Conservation (phyloP, 2,329 filamentous ascomycete species). For the Aschersonia sp. region DNA sequence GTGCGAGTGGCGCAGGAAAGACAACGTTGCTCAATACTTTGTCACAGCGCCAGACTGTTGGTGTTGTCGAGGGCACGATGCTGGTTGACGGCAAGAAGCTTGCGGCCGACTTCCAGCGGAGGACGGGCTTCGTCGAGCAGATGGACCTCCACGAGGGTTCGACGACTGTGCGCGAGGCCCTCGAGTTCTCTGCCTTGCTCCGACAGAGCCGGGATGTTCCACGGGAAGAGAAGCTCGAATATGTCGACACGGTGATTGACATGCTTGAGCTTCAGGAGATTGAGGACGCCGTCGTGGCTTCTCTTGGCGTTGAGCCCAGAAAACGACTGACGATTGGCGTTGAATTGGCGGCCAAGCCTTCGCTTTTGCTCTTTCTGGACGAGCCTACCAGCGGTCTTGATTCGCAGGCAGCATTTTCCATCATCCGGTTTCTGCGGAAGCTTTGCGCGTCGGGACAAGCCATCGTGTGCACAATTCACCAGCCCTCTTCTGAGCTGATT, state of each 20-base stretch:
- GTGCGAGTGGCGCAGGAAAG: constrained; percentile 4
- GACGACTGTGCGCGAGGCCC: constrained; percentile 48
- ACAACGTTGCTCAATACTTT: constrained; percentile 4
- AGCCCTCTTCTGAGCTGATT: constrained; percentile 38
- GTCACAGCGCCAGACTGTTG: constrained; percentile 2
- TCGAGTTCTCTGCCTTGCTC: constrained; percentile 50
- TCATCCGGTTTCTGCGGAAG: constrained; percentile 43
- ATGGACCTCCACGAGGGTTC: constrained; percentile 50
- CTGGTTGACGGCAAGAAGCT: constrained; percentile 57
- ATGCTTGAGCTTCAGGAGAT: constrained; percentile 50
- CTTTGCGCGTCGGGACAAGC: constrained; percentile 42
- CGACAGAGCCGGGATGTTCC: constrained; percentile 41
- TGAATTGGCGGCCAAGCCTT: constrained; percentile 38
- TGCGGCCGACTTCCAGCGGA: constrained; percentile 60
- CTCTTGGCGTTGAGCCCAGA: constrained; percentile 41
- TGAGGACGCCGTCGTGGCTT: constrained; percentile 43
- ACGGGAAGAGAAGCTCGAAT: constrained; percentile 46
- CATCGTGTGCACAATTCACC: constrained; percentile 44
- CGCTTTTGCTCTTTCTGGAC: constrained; percentile 46
- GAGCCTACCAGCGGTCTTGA: constrained; percentile 43
- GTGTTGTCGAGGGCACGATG: constrained; percentile 52
- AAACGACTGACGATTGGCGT: constrained; percentile 39
- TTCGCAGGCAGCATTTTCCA: constrained; percentile 40
- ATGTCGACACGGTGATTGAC: constrained; percentile 50
- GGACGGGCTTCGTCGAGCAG: constrained; percentile 54